phyloP scores from a whole-genome alignment of 441 rosid species.

The Raphanus hybrid region DNA sequence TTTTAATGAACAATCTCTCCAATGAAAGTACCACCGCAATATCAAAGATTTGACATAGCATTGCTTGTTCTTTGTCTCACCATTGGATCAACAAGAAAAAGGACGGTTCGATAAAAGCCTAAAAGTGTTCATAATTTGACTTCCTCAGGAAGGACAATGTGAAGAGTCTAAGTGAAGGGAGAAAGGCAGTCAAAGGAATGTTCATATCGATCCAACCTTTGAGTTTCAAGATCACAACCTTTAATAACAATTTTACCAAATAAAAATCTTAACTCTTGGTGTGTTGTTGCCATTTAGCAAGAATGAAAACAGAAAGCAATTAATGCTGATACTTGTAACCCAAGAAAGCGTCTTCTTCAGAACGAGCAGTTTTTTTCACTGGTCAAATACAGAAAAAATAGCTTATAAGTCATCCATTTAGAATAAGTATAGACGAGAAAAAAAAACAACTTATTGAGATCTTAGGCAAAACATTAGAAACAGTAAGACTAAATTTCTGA shows the following conservation, averaged over 20 bases:
- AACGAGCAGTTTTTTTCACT: not conserved
- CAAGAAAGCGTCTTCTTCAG: not conserved
- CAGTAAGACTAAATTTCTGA: not conserved
- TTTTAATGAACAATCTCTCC: not conserved
- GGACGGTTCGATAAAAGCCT: not conserved
- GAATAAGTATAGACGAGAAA: not conserved
- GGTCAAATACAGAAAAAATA: not conserved
- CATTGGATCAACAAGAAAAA: conserved; percentile 4
- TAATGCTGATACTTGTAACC: not conserved
- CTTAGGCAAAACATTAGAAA: not conserved
- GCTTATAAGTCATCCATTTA: not conserved
- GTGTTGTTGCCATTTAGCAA: not conserved
- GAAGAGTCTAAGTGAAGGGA: not conserved
- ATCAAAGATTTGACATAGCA: conserved; percentile 1
- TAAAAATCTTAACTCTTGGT: too few species aligned
- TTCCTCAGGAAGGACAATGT: too few species aligned
- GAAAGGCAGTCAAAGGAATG: not conserved
- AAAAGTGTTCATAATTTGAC: too few species aligned
- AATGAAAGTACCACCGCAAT: not conserved
- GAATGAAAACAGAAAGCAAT: not conserved
- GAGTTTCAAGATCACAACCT: too few species aligned
- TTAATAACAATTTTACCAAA: too few species aligned
- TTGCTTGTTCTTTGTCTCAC: not conserved
- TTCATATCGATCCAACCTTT: too few species aligned
- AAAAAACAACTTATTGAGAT: not conserved